Base-by-base conservation (phyloP, 2,329 filamentous ascomycete species). In the Talaromyces piceae region DNA sequence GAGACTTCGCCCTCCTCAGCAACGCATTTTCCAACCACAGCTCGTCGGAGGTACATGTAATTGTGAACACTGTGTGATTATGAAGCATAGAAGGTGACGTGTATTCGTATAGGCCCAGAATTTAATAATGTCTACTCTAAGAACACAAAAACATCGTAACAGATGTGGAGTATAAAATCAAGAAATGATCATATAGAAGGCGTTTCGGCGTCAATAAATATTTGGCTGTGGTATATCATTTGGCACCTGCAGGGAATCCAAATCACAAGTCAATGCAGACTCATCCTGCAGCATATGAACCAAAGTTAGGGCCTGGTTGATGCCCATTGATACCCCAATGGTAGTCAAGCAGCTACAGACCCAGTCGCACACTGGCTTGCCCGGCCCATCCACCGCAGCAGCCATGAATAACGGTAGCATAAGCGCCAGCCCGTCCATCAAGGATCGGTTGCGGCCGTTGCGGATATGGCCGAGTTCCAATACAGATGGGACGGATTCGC, bases 321-420 rank as follows among this genome's bases (percentile, higher is more conserved):
- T 62, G 1, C 68, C 69, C 58, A 68, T 64, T 3, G 58, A 56
- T 33, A 65, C 55, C 20, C 67, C 67, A 53, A 72, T 66, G 43
- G 63, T 57, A 27, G 58, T 57, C 18, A 70, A 52, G 41, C 63
- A 65, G 5, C 62, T 57, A 0, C 64, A 53, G 9, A 62, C 59
- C 68, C 68, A 72, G 16, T 55, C 55, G 2, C 63, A 65, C 5
- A 66, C 52, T 3, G 59, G 54, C 27, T 63, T 61, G 9, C 47
- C 50, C 3, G 56, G 55, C 3, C 56, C 57, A 47, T 71, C 63
- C 5, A 66, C 63, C 18, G 63, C 59, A 0, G 61, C 68, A 1
- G 66, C 67, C 5, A 71, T 49, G 23, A 64, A 69, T 6, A 73
- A 50, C 9, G 68, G 68, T 64, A 67, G 72, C 5, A 71, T 60